These are phyloP conservation scores for Solanum microdontum DNA, from an alignment of 257 asterid species.

Conservation along the genomic window DNA sequence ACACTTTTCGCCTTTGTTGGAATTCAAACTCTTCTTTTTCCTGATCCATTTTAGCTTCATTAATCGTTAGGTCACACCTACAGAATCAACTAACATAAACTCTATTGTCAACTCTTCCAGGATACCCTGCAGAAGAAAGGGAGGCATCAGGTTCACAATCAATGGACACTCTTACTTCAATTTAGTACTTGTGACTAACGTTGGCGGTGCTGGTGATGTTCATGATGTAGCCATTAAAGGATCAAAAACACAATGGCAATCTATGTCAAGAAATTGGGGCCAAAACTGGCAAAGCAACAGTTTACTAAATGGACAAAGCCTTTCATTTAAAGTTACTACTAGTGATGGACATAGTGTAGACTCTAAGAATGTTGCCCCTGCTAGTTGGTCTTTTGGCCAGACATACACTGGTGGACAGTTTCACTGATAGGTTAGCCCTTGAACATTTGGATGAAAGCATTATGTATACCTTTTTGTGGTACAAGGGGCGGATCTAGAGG, in stretches of 20 bases:
- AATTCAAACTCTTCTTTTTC: not conserved
- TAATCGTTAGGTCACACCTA: not conserved
- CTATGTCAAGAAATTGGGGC: conserved; percentile 15
- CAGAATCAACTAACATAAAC: not conserved
- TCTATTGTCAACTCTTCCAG: conserved; percentile 13
- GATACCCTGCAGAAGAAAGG: conserved; percentile 74
- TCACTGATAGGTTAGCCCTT: not conserved
- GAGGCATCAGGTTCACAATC: conserved; percentile 80
- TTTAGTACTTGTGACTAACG: conserved; percentile 69
- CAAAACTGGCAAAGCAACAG: conserved; percentile 18
- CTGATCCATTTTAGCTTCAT: not conserved
- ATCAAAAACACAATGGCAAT: conserved; percentile 8
- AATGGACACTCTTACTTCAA: conserved; percentile 88
- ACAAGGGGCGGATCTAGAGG: too few relatives aligned
- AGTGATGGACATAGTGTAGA: conserved; percentile 6
- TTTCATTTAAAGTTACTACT: conserved; percentile 12
- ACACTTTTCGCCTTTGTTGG: not conserved
- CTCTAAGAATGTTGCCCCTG: conserved; percentile 8
- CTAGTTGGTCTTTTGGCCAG: conserved; percentile 12
- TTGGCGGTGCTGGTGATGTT: conserved; percentile 83
- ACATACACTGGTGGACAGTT: conserved; percentile 9
- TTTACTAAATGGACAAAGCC: conserved; percentile 10
- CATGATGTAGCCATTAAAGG: conserved; percentile 7
- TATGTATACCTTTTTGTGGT: too few relatives aligned
- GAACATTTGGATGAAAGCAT: not conserved